Base-by-base conservation (phyloP, 345 rosid genomes). In the Orychophragmus violaceus region DNA sequence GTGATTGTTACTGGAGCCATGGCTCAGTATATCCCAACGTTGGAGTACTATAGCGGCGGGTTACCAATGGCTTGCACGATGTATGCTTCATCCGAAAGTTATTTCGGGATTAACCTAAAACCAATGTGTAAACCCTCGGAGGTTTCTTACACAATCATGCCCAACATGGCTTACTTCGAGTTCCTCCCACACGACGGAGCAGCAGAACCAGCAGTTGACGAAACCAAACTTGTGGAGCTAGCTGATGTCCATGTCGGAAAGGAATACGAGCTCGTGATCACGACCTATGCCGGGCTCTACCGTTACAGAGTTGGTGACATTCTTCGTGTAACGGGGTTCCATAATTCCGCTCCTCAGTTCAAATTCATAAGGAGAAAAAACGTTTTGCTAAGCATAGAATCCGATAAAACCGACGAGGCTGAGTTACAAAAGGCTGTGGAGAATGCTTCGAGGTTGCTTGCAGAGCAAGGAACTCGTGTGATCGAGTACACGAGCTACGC, bases 81-180 rank as follows among this genome's bases (percentile, higher is more conserved):
- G 97, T 93, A 90, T 41, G 98, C 98, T 51, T 90, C 98, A 0
- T 93, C 98, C 0, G 98, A 93, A 78, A 87, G 98, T 75, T 90
- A 81, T 52, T 93, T 93, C 37, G 98, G 98, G 7, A 81, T 88
- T 23, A 93, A 93, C 62, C 81, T 93, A 5, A 81, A 72, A 8
- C 97, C 98, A n/a, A 80, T 89, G 87, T 72, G 80, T 72, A 73
- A 82, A 24, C 96, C 98, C 5, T 83, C 90, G 0, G 96, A 93
- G 21, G 98, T 93, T 41, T 78, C 86, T 13, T 93, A 93, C 79
- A 87, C 94, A 6, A 80, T 93, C 77, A 82, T 93, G 88, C 98
- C 98, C 1, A 90, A 88, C 82, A 90, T 93, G 97, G 88, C 79
- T 9, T 93, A 90, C 71, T 93, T 85, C 64, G 98, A 93, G 71